Conservation (phyloP, 805 yeast genomes). For the Yarrowia bubula region DNA sequence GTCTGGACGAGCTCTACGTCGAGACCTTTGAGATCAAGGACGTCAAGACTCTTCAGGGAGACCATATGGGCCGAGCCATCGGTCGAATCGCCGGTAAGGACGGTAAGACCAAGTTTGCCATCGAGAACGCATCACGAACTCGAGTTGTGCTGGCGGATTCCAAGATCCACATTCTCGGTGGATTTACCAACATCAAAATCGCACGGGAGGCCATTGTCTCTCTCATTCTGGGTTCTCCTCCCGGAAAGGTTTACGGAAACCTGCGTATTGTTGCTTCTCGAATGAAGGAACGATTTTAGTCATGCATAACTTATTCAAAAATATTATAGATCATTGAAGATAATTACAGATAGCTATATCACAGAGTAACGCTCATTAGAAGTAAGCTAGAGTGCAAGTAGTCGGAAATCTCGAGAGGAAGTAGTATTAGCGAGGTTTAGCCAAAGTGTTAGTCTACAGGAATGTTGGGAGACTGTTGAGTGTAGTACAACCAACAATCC, state of each 20-base stretch:
- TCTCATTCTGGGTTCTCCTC: slow-evolving; percentile 94
- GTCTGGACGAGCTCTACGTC: slow-evolving; percentile 93
- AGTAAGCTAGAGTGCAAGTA: too few relatives aligned
- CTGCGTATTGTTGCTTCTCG: slow-evolving; percentile 95
- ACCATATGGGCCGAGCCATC: slow-evolving; percentile 96
- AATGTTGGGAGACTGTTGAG: too few relatives aligned
- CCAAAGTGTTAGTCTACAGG: too few relatives aligned
- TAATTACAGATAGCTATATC: not conserved
- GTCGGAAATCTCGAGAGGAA: too few relatives aligned
- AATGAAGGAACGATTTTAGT: slow-evolving; percentile 88
- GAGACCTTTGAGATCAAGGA: slow-evolving; percentile 97
- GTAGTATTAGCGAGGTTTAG: too few relatives aligned
- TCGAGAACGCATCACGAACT: slow-evolving; percentile 97
- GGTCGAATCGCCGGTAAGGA: slow-evolving; percentile 99
- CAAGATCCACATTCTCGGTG: slow-evolving; percentile 94
- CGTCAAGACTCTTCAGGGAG: slow-evolving; percentile 92
- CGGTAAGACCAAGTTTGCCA: slow-evolving; percentile 97
- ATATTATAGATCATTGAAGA: not conserved
- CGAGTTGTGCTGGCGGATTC: slow-evolving; percentile 96
- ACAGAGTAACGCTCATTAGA: too few relatives aligned
- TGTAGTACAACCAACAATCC: too few relatives aligned
- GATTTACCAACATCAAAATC: slow-evolving; percentile 94
- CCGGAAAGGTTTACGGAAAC: slow-evolving; percentile 97
- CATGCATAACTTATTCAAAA: slow-evolving; percentile 21
- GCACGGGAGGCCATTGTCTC: slow-evolving; percentile 98